These are phyloP conservation scores for Vaccinium vitisidaea DNA, from an alignment of 148 eudicot species.

Conservation along the genomic window DNA sequence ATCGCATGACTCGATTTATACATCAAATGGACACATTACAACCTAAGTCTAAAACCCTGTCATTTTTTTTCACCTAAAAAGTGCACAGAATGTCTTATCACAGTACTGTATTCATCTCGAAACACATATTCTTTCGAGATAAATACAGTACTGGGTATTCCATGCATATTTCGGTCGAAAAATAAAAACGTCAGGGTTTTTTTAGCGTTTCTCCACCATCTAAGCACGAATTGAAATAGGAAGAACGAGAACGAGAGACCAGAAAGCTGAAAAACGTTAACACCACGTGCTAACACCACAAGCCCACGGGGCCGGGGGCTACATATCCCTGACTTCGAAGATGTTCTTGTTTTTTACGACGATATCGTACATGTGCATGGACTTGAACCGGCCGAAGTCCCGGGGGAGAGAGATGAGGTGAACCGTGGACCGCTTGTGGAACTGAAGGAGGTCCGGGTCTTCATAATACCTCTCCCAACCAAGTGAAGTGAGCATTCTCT, in stretches of 20 bases:
- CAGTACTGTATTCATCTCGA: not conserved
- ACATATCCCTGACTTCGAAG: conserved; percentile 75
- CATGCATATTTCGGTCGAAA: not conserved
- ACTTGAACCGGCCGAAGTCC: conserved; percentile 67
- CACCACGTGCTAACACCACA: too few relatives aligned
- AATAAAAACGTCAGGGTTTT: not conserved
- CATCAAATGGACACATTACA: not conserved
- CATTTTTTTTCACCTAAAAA: not conserved
- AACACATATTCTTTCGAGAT: not conserved
- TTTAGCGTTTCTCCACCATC: not conserved
- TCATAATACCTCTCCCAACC: conserved; percentile 91
- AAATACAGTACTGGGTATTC: not conserved
- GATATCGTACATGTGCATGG: conserved; percentile 92
- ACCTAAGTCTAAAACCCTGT: not conserved
- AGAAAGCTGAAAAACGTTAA: not conserved
- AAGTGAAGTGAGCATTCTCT: conserved; percentile 40
- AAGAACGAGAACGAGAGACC: not conserved
- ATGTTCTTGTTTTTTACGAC: conserved; percentile 78
- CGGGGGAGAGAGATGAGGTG: conserved; percentile 83
- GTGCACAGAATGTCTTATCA: not conserved
- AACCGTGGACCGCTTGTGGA: conserved; percentile 73
- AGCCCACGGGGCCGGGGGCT: not conserved
- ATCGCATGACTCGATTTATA: not conserved
- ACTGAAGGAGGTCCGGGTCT: conserved; percentile 70
- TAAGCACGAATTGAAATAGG: not conserved